These are phyloP conservation scores for Salmacisia buchloeana DNA, from an alignment of 1,284 basidiomycete species.

Conservation along the genomic window DNA sequence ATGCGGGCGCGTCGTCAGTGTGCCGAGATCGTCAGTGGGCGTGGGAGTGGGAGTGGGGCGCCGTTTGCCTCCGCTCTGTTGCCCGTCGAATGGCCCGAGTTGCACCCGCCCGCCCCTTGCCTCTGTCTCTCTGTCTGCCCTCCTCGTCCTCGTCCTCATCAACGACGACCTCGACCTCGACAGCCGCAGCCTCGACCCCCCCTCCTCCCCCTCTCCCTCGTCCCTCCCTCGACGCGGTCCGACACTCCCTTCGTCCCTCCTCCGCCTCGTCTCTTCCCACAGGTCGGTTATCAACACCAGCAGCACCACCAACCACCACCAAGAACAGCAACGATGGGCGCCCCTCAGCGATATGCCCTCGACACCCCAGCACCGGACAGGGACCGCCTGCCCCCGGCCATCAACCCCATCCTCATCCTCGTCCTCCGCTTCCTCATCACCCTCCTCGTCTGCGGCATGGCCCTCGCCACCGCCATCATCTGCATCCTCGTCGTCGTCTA, in stretches of 20 bases:
- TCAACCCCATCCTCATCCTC: conserved; percentile 42
- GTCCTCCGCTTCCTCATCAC: conserved; percentile 43
- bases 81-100: neutral
- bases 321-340: conserved; percentile 25
- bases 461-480: conserved; percentile 43
- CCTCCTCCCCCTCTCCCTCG: neutral
- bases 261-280: neutral
- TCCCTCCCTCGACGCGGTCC: neutral
- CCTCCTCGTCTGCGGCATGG: conserved; percentile 39
- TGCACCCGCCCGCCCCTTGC: neutral
- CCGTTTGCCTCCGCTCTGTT: too few relatives aligned
- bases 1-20: too few relatives aligned
- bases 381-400: conserved; percentile 23
- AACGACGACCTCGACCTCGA: conserved; percentile 6
- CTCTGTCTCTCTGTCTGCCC: neutral
- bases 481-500: conserved; percentile 45
- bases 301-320: neutral
- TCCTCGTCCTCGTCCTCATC: neutral
- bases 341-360: conserved; percentile 38
- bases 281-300: neutral
- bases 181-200: conserved; percentile 3
- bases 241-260: neutral
- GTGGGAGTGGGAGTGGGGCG: too few relatives aligned
- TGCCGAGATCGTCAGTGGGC: too few relatives aligned
- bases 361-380: conserved; percentile 27